Conservation (phyloP, 129 eudicot genomes). For the Heracleum sosnowskyi region DNA sequence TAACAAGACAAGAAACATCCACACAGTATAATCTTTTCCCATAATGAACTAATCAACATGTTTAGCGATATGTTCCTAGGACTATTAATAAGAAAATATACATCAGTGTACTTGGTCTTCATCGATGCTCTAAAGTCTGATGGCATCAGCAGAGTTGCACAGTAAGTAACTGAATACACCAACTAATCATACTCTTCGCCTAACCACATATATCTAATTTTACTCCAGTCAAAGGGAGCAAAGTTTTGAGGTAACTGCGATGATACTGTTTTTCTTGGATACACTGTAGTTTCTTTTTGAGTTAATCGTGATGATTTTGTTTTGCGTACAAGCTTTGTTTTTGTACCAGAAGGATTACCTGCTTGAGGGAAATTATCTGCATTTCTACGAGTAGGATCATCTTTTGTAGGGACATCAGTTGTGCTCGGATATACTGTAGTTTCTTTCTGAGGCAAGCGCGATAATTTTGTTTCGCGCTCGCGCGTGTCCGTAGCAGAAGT, state of each 20-base stretch:
- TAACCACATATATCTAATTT: neutral
- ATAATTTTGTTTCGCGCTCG: neutral
- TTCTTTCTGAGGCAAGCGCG: neutral
- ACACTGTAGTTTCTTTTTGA: neutral
- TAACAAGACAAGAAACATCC: neutral
- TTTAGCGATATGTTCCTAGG: neutral
- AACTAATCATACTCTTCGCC: constrained; percentile 16
- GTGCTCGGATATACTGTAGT: neutral
- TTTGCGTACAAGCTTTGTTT: neutral
- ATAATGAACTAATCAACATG: neutral
- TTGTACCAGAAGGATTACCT: neutral
- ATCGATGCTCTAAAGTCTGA: neutral
- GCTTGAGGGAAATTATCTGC: neutral
- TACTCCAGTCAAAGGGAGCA: neutral
- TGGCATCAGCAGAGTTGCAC: neutral
- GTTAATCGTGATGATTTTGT: neutral
- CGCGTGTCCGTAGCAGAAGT: neutral
- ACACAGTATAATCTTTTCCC: neutral
- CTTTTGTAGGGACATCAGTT: neutral
- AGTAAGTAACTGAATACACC: neutral
- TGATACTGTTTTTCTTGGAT: neutral
- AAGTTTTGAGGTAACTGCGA: neutral
- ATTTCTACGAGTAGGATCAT: neutral
- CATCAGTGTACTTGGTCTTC: neutral
- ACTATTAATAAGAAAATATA: neutral